phyloP scores from a whole-genome alignment of 495 filamentous ascomycete genomes.

The Chaetomium tenue region DNA sequence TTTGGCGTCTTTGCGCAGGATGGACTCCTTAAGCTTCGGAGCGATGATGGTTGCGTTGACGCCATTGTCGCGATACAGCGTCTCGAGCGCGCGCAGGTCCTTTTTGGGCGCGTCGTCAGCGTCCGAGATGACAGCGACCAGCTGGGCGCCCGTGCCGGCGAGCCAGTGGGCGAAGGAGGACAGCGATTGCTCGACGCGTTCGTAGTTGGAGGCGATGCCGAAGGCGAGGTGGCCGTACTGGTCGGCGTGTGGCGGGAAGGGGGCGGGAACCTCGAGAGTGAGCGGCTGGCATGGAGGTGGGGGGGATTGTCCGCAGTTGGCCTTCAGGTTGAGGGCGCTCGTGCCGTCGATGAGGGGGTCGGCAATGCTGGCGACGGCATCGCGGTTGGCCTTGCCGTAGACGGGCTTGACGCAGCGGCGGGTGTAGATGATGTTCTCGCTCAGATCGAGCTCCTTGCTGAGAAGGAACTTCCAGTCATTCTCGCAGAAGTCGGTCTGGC shows the following conservation, averaged over 20 bases:
- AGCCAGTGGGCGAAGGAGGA: slow-evolving; percentile 62
- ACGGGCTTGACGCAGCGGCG: slow-evolving; percentile 41
- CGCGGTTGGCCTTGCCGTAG: slow-evolving; percentile 28
- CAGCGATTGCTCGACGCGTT: slow-evolving; percentile 56
- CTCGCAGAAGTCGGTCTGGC: not conserved
- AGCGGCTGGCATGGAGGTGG: slow-evolving; percentile 35
- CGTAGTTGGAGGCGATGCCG: slow-evolving; percentile 59
- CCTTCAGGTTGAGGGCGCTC: slow-evolving; percentile 35
- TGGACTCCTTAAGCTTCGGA: slow-evolving; percentile 42
- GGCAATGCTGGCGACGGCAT: slow-evolving; percentile 36
- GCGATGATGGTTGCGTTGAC: slow-evolving; percentile 57
- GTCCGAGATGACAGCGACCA: slow-evolving; percentile 57
- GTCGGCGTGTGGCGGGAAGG: slow-evolving; percentile 27
- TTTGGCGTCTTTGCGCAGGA: slow-evolving; percentile 28
- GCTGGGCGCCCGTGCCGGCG: slow-evolving; percentile 51
- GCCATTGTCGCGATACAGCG: slow-evolving; percentile 39
- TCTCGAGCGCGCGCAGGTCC: slow-evolving; percentile 26
- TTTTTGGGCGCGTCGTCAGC: slow-evolving; percentile 39
- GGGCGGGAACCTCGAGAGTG: slow-evolving; percentile 34
- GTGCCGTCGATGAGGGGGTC: slow-evolving; percentile 33
- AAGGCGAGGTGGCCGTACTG: slow-evolving; percentile 44
- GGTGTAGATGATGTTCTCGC: slow-evolving; percentile 39
- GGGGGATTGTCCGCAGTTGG: slow-evolving; percentile 25
- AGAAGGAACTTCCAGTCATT: slow-evolving; percentile 32
- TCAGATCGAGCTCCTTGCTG: slow-evolving; percentile 32